Evolutionary conservation across 164 flowering plant genomes (phyloP), one percentile per base, ranked within the genome.

Genomic region (Saururus chinensis): DNA sequence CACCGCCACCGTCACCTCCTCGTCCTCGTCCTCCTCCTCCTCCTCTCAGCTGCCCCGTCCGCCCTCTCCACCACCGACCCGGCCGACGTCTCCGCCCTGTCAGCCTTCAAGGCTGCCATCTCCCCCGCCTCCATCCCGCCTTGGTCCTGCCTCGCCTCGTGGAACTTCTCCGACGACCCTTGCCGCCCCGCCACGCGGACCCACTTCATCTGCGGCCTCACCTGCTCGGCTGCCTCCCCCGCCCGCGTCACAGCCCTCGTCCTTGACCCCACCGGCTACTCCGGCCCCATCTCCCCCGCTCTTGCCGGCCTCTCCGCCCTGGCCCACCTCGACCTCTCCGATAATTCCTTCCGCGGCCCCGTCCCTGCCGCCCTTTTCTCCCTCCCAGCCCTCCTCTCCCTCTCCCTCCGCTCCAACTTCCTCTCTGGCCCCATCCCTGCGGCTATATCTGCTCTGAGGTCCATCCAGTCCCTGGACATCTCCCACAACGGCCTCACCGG

Each of bases 141-240:
- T 4, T 84, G 74, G 78, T 82, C 95, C 7, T 87, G 95, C 48
- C 72, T 83, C 3, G 84, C 76, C 21, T 71, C 85, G 9, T 85
- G 90, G 88, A 68, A 83, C 73, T 85, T 83, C 83, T 51, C 81
- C 59, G 57, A 72, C 69, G 95, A 85, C 63, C 90, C 88, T 9
- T 85, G 95, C 70, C 60, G 81, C 21, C 30, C 70, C 60, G 86
- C 90, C 22, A 84, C 71, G 60, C 73, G 80, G 1, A 74, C 74
- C 66, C 76, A 72, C 75, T 87, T 87, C 82, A 65, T 74, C 51
- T 85, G 91, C 60, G 88, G 84, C 64, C 35, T 87, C 74, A 57
- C 84, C 59, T 85, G 95, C 79, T 56, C 69, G 48, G 30, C 75
- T 19, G 83, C 71, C 22, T 49, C 80, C 45, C 65, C 84, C 19